These are phyloP conservation scores for Ceratobasidium sp. DNA, from an alignment of 1,284 basidiomycete species.

Conservation along the genomic window DNA sequence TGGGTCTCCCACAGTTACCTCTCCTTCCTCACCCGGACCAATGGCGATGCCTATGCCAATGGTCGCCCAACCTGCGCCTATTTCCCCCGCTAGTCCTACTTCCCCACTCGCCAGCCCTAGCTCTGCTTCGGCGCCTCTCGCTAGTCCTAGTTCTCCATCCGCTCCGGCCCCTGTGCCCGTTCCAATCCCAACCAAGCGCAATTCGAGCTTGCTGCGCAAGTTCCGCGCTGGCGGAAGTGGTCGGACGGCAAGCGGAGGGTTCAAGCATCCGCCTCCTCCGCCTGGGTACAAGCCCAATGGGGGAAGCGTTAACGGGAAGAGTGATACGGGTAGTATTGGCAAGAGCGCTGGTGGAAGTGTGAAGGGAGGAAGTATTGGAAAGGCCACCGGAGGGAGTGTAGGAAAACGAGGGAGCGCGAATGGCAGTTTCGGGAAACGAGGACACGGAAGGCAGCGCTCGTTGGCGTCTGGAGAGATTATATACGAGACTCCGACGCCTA, in stretches of 20 bases:
- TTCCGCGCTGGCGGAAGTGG: constrained; percentile 18
- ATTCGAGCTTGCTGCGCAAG: constrained; percentile 39
- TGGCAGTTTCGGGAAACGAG: not conserved
- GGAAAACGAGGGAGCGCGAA: not conserved
- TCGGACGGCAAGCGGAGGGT: constrained; percentile 22
- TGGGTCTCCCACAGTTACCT: not conserved
- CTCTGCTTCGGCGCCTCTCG: not conserved
- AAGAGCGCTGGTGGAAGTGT: too few relatives aligned
- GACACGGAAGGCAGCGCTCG: not conserved
- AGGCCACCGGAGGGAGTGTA: not conserved
- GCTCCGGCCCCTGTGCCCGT: not conserved
- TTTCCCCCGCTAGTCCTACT: too few relatives aligned
- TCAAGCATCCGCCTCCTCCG: constrained; percentile 38
- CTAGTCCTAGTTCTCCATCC: not conserved
- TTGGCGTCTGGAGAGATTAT: constrained; percentile 44
- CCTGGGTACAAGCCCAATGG: constrained; percentile 4
- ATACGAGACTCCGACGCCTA: constrained; percentile 34
- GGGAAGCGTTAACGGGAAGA: not conserved
- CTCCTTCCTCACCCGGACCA: not conserved
- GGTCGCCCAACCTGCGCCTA: not conserved
- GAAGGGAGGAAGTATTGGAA: too few relatives aligned
- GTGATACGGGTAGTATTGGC: not conserved
- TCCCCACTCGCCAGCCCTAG: not conserved
- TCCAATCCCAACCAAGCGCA: constrained; percentile 31
- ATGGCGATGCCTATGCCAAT: constrained; percentile 35